Evolutionary conservation across 495 filamentous ascomycete species (phyloP).

Genomic region (Platismatia glauca): DNA sequence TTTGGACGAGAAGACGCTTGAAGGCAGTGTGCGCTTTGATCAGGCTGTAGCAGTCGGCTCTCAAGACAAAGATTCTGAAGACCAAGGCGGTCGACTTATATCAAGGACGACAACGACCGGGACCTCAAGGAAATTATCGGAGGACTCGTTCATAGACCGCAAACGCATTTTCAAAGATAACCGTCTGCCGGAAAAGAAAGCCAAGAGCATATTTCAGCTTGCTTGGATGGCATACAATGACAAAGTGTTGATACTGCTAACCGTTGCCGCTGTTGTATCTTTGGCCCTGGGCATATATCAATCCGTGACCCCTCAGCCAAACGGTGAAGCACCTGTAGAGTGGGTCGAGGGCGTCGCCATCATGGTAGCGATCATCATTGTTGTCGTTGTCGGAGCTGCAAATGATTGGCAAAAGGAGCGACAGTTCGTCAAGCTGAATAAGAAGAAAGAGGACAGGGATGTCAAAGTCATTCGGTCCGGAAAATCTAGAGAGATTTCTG

Average conservation of each 20-base stretch:
- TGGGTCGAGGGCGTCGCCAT: slow-evolving; percentile 74
- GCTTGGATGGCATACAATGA: slow-evolving; percentile 82
- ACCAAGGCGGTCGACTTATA: slow-evolving; percentile 17
- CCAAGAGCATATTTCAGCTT: slow-evolving; percentile 61
- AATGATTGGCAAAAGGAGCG: slow-evolving; percentile 69
- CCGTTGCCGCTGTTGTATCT: slow-evolving; percentile 69
- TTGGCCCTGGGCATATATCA: slow-evolving; percentile 73
- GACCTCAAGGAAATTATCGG: slow-evolving; percentile 23
- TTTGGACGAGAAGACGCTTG: slow-evolving; percentile 58
- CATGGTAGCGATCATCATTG: slow-evolving; percentile 60
- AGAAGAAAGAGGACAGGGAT: slow-evolving; percentile 60
- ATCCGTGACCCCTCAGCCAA: slow-evolving; percentile 37
- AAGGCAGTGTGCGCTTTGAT: slow-evolving; percentile 62
- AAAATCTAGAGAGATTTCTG: slow-evolving; percentile 63
- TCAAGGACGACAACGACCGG: slow-evolving; percentile 27
- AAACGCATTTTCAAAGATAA: slow-evolving; percentile 63
- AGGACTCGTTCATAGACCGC: slow-evolving; percentile 50
- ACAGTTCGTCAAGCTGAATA: slow-evolving; percentile 61
- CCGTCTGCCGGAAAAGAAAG: slow-evolving; percentile 58
- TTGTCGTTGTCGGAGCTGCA: slow-evolving; percentile 56
- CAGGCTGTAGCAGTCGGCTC: slow-evolving; percentile 39
- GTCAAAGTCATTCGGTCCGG: slow-evolving; percentile 74
- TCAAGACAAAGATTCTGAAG: slow-evolving; percentile 28
- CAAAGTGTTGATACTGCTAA: slow-evolving; percentile 72
- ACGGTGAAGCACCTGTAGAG: slow-evolving; percentile 51